A percentile compares a stretch with the other conserved stretches of the same genome.
These are phyloP conservation scores for Suillus occidentalis DNA, from an alignment of 768 basidiomycete species.

Conservation along the genomic window DNA sequence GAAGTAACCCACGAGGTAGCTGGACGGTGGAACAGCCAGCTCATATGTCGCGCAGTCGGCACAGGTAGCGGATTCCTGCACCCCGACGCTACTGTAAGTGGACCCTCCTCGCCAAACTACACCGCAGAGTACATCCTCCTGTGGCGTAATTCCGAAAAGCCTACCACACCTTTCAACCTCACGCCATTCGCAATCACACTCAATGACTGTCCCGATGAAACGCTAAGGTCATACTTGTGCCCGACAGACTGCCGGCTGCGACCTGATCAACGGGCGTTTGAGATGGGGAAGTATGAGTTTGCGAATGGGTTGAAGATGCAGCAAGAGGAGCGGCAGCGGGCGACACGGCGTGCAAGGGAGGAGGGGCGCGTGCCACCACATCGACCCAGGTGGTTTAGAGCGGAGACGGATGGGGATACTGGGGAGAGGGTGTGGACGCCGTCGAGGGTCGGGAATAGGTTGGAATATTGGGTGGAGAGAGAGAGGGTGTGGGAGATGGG, in stretches of 20 bases:
- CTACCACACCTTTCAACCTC: conserved; percentile 82
- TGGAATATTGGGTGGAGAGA: conserved; percentile 87
- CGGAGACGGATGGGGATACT: conserved; percentile 83
- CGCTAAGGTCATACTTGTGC: conserved; percentile 68
- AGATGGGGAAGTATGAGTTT: conserved; percentile 80
- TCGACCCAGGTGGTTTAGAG: conserved; percentile 83
- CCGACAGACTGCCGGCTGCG: conserved; percentile 92
- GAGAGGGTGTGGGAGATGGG: conserved; percentile 56
- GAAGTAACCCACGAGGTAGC: conserved; percentile 83
- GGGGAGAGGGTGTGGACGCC: conserved; percentile 90
- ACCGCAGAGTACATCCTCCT: conserved; percentile 78
- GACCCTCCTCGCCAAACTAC: conserved; percentile 42
- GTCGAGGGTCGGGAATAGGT: conserved; percentile 42
- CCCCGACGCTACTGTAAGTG: conserved; percentile 66
- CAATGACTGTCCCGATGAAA: conserved; percentile 79
- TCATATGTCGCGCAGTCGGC: conserved; percentile 79
- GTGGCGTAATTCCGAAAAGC: conserved; percentile 91
- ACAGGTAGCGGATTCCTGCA: conserved; percentile 58
- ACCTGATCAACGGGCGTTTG: conserved; percentile 94
- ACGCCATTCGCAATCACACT: conserved; percentile 93
- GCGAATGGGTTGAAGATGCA: conserved; percentile 77
- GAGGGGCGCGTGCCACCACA: conserved; percentile 71
- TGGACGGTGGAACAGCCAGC: conserved; percentile 93
- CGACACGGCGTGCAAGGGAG: conserved; percentile 72
- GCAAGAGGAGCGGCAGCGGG: conserved; percentile 81